A percentile compares a stretch with the other conserved stretches of the same genome.
Conservation (phyloP, 2,329 filamentous ascomycete genomes). For the Fusarium nygamai region DNA sequence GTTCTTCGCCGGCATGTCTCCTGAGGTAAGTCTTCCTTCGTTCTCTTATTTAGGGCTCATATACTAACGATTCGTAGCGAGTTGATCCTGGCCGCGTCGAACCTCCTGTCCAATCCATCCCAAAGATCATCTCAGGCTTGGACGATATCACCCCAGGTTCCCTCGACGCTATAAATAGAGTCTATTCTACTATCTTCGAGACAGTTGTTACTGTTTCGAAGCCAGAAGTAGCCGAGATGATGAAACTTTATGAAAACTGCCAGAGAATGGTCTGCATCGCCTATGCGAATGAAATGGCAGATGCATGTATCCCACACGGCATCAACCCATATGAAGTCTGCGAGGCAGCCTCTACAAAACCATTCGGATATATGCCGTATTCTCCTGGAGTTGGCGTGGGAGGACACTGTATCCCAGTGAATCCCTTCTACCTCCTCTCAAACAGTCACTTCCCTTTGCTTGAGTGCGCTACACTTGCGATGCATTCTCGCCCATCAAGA, state of each 20-base stretch:
- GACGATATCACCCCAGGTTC: slow-evolving; percentile 57
- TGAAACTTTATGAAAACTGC: slow-evolving; percentile 66
- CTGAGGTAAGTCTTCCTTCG: slow-evolving; percentile 40
- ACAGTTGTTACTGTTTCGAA: slow-evolving; percentile 56
- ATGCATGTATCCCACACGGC: slow-evolving; percentile 55
- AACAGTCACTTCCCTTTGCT: slow-evolving; percentile 59
- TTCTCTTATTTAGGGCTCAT: accelerated
- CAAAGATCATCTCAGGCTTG: slow-evolving; percentile 63
- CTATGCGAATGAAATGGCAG: slow-evolving; percentile 65
- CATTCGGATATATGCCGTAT: slow-evolving; percentile 61
- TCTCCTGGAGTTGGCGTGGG: slow-evolving; percentile 60
- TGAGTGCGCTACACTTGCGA: slow-evolving; percentile 52
- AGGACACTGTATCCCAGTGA: slow-evolving; percentile 65
- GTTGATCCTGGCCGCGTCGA: slow-evolving; percentile 60
- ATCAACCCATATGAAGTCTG: slow-evolving; percentile 63
- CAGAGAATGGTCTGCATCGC: slow-evolving; percentile 64
- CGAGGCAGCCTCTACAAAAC: slow-evolving; percentile 58
- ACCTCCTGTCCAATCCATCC: slow-evolving; percentile 55
- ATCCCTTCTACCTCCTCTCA: slow-evolving; percentile 61
- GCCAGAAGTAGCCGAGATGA: slow-evolving; percentile 66
- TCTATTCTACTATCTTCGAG: slow-evolving; percentile 59
- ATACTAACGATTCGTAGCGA: slow-evolving; percentile 45
- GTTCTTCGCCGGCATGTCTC: slow-evolving; percentile 60
- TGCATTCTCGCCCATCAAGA: slow-evolving; percentile 52
- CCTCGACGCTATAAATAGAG: slow-evolving; percentile 51